A percentile compares a stretch with the other conserved stretches of the same genome.
Evolutionary conservation across 2,329 filamentous ascomycete genomes (phyloP).

Genomic region (Xylariaceae sp.): DNA sequence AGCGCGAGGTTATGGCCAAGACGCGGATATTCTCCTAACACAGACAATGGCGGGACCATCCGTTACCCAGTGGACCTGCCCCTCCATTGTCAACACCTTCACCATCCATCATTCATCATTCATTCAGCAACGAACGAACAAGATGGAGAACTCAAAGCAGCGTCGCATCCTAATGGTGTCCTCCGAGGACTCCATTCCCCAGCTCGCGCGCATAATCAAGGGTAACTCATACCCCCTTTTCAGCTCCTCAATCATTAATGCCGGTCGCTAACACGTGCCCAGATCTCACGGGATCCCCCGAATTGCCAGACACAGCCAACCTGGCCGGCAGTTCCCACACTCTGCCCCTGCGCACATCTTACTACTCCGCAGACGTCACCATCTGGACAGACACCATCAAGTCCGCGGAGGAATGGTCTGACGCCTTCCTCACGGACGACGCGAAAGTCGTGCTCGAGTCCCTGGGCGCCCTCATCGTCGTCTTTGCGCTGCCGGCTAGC

Average conservation of each 20-base stretch:
- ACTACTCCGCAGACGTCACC: constrained; percentile 57
- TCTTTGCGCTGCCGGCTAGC: constrained; percentile 41
- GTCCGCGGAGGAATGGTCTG: constrained; percentile 44
- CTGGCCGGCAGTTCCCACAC: constrained; percentile 57
- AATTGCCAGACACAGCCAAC: constrained; percentile 32
- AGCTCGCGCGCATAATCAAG: constrained; percentile 48
- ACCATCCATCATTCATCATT: background rate
- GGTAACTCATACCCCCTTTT: constrained; percentile 36
- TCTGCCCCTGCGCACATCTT: constrained; percentile 51
- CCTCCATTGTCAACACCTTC: constrained; percentile 14
- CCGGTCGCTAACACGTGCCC: too few relatives aligned
- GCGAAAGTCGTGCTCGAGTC: constrained; percentile 58
- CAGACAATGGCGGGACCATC: too few relatives aligned
- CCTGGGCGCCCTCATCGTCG: constrained; percentile 55
- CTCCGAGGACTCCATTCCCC: constrained; percentile 41
- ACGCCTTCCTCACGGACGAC: constrained; percentile 54
- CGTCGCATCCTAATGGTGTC: constrained; percentile 55
- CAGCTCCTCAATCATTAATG: background rate
- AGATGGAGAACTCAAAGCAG: constrained; percentile 43
- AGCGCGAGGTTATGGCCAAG: too few relatives aligned
- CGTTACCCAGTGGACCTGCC: background rate
- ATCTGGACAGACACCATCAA: constrained; percentile 58
- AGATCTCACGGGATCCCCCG: constrained; percentile 49
- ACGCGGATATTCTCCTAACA: too few relatives aligned
- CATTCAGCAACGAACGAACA: too few relatives aligned